Evolutionary conservation across 345 rosid genomes (phyloP), one percentile per base, ranked within the genome.

Genomic region (Gynandropsis gynandra): DNA sequence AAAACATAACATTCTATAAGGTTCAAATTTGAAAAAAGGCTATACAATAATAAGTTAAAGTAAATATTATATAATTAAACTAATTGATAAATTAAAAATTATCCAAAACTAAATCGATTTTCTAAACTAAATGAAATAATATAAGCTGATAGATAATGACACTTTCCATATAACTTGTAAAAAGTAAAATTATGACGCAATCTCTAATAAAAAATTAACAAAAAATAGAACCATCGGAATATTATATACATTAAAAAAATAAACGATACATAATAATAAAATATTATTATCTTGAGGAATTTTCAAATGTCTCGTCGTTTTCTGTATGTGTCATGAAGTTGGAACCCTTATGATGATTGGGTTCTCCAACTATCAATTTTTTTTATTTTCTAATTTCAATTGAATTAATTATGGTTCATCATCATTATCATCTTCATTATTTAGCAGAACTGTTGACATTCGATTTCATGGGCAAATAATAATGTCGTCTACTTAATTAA

Each of bases 181-280:
- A 56, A 51, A 64, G 5, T 16, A 49, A 33, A 39, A 61, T 47
- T 42, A 40, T 48, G 62, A 63, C 51, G 56, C 51, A 63, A 55
- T 63, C 21, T 36, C 49, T 17, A 32, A 40, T 47, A 47, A 60
- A 59, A 62, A 11, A 40, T 9, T 33, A 36, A 16, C 16, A 16
- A 16, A n/a, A 24, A 7, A 35, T 15, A 17, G 42, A 43, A 8
- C 10, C 14, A 34, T 17, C 37, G 21, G 8, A 17, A 31, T 47
- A 35, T 14, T 20, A 57, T 34, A 36, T 36, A 36, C 3, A 4
- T 33, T 36, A n/a, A 36, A n/a, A 0, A 36, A 36, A 9, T 36
- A 36, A 36, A 36, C 1, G 10, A 33, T 4, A 36, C 0, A 36
- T 1, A 49, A n/a, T 20, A 38, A 49, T 44, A 31, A 41, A 2